Evolutionary conservation across 192 early-diverging fungal species (phyloP).

Genomic region (Backusella mclennaniae): DNA sequence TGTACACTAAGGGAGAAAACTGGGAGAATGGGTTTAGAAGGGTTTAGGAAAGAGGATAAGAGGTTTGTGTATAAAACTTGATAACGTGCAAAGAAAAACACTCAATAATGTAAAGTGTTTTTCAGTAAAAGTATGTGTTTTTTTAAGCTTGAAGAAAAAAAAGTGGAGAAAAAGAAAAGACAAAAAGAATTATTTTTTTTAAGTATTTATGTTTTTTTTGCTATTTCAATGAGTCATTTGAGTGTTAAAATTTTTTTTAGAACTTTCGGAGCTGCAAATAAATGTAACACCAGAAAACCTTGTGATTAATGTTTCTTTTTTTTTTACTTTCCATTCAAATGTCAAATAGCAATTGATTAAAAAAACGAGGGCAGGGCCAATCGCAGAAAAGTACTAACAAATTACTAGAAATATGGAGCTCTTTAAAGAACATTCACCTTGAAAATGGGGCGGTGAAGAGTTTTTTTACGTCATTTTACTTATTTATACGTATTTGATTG

Average conservation of each 20-base stretch:
- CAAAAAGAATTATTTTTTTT: not conserved
- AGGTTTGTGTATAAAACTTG: not conserved
- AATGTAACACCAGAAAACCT: not conserved
- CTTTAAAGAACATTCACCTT: not conserved
- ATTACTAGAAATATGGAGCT: not conserved
- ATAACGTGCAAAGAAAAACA: not conserved
- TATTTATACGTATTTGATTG: not conserved
- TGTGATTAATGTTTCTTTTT: not conserved
- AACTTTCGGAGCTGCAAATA: not conserved
- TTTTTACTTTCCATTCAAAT: not conserved
- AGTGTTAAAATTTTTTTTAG: not conserved
- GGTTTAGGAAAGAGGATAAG: constrained; percentile 4
- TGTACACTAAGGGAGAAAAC: constrained; percentile 17
- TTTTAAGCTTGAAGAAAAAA: not conserved
- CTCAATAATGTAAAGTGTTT: not conserved
- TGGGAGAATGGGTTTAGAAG: constrained; percentile 5
- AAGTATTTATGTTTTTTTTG: constrained; percentile 8
- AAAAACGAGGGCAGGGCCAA: not conserved
- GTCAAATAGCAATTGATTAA: not conserved
- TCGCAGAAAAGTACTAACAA: not conserved
- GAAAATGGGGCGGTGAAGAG: not conserved
- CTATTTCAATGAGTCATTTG: constrained; percentile 1
- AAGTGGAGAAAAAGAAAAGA: not conserved
- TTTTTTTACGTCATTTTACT: not conserved
- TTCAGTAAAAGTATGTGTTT: not conserved